Evolutionary conservation across 768 basidiomycete genomes (phyloP).

Genomic region (Phlegmacium glaucopus): DNA sequence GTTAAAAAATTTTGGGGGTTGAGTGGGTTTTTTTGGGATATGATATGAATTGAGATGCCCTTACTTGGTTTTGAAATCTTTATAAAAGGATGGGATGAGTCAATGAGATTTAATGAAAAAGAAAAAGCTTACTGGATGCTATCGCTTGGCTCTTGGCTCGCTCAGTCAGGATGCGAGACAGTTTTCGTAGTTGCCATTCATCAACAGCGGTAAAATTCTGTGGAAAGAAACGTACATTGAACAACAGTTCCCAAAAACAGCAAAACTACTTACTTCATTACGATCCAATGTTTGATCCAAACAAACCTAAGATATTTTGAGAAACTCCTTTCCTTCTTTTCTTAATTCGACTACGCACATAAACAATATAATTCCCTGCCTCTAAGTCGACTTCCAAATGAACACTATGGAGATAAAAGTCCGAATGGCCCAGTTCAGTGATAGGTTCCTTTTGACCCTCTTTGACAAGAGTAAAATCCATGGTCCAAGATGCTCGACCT

Average conservation of each 20-base stretch:
- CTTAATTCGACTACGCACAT: too few species aligned
- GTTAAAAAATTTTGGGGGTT: background rate
- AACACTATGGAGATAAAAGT: constrained; percentile 37
- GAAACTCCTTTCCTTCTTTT: too few species aligned
- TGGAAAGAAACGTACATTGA: background rate
- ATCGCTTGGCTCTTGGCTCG: constrained; percentile 44
- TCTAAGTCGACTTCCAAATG: constrained; percentile 41
- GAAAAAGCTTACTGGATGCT: constrained; percentile 42
- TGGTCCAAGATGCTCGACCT: constrained; percentile 39
- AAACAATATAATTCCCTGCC: constrained; percentile 41
- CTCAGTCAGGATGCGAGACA: constrained; percentile 39
- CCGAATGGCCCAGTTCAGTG: constrained; percentile 33
- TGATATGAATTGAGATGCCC: background rate
- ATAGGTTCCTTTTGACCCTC: constrained; percentile 37
- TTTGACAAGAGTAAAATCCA: constrained; percentile 51
- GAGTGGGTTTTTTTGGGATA: background rate
- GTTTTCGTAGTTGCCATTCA: constrained; percentile 35
- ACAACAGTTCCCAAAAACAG: too few species aligned
- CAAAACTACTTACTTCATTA: constrained; percentile 15
- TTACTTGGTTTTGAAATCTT: constrained; percentile 35
- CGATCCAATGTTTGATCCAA: constrained; percentile 25
- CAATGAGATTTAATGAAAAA: background rate
- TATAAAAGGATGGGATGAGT: background rate
- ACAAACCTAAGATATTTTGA: constrained; percentile 28
- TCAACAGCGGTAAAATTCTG: constrained; percentile 20